Evolutionary conservation across 306 rosid genomes (phyloP).

Genomic region (Castanea crenata): DNA sequence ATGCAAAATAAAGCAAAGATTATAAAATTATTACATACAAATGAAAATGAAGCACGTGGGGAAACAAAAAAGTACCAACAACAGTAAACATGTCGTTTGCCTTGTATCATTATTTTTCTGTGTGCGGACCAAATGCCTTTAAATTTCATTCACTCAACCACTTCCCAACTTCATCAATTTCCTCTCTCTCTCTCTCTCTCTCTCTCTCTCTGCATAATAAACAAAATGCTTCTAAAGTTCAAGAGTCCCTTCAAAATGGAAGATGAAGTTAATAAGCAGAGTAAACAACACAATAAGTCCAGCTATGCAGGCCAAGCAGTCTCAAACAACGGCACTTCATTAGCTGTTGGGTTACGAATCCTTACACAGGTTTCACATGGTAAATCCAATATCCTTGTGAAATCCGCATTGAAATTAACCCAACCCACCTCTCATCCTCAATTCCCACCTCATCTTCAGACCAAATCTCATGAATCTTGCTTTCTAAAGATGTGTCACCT

Average conservation of each 20-base stretch:
- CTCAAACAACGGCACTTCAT: neutral
- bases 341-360: slow-evolving; percentile 43
- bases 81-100: neutral
- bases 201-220: neutral
- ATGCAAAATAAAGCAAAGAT: neutral
- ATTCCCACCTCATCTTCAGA: neutral
- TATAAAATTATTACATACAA: neutral
- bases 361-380: slow-evolving; percentile 20
- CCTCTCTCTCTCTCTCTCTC: neutral
- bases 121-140: neutral
- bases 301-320: neutral
- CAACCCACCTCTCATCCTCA: slow-evolving; percentile 13
- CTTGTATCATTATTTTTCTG: neutral
- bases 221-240: slow-evolving; percentile 14
- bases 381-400: slow-evolving; percentile 30
- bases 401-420: slow-evolving; percentile 27
- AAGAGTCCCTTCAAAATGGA: slow-evolving; percentile 18
- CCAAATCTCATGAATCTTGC: slow-evolving; percentile 8
- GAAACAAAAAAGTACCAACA: neutral
- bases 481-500: slow-evolving; percentile 45
- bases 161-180: slow-evolving; percentile 6
- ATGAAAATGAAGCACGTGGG: neutral
- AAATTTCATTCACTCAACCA: slow-evolving; percentile 12
- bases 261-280: neutral
- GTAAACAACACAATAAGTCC: neutral